Percentiles rank a stretch among this genome's conserved stretches.
phyloP scores from a whole-genome alignment of 768 basidiomycete species.

The Hemileccinum rubropunctum region DNA sequence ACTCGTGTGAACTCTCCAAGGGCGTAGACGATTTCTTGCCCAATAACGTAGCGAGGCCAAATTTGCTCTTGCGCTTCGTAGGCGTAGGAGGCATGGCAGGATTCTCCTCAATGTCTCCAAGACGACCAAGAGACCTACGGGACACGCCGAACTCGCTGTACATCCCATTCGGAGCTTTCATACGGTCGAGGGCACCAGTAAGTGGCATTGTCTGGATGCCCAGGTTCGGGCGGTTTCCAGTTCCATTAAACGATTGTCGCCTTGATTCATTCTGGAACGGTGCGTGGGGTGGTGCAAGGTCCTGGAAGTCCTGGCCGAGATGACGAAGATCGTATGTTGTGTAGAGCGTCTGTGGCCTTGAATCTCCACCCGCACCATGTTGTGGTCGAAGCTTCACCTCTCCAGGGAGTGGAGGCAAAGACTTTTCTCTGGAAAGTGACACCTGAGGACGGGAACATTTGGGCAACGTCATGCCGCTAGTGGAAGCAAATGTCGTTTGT shows the following conservation, averaged over 20 bases:
- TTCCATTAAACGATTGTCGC: conserved; percentile 76
- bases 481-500: conserved; percentile 34
- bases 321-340: conserved; percentile 57
- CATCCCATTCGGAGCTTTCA: conserved; percentile 35
- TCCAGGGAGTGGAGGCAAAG: conserved; percentile 71
- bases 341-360: conserved; percentile 64
- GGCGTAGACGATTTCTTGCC: conserved; percentile 46
- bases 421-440: conserved; percentile 59
- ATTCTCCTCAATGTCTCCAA: conserved; percentile 31
- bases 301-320: conserved; percentile 40
- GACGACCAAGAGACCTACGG: conserved; percentile 50
- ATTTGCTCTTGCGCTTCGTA: conserved; percentile 69
- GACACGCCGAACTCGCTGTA: conserved; percentile 78
- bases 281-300: conserved; percentile 60
- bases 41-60: conserved; percentile 65
- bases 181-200: conserved; percentile 34
- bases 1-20: conserved; percentile 38
- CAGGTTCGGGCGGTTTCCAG: conserved; percentile 54
- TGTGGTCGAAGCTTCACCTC: conserved; percentile 44
- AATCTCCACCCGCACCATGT: conserved; percentile 36
- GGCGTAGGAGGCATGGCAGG: conserved; percentile 32
- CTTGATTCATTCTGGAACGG: conserved; percentile 62
- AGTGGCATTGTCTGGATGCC: conserved; percentile 50
- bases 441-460: conserved; percentile 18
- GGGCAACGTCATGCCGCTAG: conserved; percentile 30